Conservation (phyloP, 2,329 filamentous ascomycete genomes). For the Ustulina deusta region DNA sequence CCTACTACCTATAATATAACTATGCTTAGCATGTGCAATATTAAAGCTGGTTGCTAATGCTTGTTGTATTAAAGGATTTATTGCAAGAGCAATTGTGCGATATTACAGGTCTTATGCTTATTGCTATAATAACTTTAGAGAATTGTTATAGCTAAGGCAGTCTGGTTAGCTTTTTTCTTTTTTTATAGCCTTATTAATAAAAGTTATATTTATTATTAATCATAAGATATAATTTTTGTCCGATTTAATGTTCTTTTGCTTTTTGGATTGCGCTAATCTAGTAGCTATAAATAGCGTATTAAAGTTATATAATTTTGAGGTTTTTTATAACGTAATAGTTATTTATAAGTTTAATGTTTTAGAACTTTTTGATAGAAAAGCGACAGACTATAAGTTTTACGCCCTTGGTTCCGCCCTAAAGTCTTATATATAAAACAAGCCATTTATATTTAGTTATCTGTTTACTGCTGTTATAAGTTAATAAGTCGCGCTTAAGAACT, state of each 20-base stretch:
- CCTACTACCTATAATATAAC: too few relatives aligned
- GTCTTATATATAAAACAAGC: neutral
- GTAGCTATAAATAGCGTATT: constrained; percentile 10
- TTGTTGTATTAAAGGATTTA: too few relatives aligned
- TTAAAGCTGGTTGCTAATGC: too few relatives aligned
- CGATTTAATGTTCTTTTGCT: neutral
- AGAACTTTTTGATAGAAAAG: constrained; percentile 9
- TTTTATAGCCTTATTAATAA: too few relatives aligned
- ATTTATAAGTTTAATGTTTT: neutral
- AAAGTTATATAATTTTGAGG: constrained; percentile 6
- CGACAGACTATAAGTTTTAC: neutral
- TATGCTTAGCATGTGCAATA: too few relatives aligned
- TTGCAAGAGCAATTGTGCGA: too few relatives aligned
- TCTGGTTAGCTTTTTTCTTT: too few relatives aligned
- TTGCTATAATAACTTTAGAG: too few relatives aligned
- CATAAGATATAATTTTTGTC: constrained; percentile 4
- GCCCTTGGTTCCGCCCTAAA: neutral
- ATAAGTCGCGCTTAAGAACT: neutral
- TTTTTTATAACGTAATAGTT: constrained; percentile 6
- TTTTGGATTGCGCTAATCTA: neutral
- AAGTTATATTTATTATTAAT: too few relatives aligned
- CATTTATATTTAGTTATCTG: neutral
- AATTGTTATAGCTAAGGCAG: too few relatives aligned
- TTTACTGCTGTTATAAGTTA: constrained; percentile 10
- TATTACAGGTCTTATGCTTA: too few relatives aligned